Percentiles rank a stretch among this genome's conserved stretches.
These are phyloP conservation scores for Trichophyton equinum DNA, from an alignment of 2,329 filamentous ascomycete species.

Conservation along the genomic window DNA sequence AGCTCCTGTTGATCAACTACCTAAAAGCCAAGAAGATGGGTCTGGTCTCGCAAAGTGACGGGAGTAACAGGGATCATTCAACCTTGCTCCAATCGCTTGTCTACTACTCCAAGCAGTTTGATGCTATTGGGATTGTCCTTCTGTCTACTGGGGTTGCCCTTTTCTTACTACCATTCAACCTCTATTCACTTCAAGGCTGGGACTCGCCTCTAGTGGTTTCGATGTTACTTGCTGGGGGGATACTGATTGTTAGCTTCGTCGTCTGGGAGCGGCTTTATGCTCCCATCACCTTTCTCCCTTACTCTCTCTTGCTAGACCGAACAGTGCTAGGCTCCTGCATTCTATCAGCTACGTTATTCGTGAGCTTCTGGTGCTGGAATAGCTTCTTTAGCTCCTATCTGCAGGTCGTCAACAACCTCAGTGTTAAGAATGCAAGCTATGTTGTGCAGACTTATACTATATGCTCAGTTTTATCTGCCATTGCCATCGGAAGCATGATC, in stretches of 20 bases:
- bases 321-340: slow-evolving; percentile 41
- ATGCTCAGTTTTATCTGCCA: slow-evolving; percentile 26
- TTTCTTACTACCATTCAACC: slow-evolving; percentile 21
- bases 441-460: slow-evolving; percentile 37
- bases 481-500: slow-evolving; percentile 22
- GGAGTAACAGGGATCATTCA: slow-evolving; percentile 2
- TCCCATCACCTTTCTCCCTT: slow-evolving; percentile 42
- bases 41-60: slow-evolving; percentile 5
- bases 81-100: slow-evolving; percentile 11
- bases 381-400: slow-evolving; percentile 42
- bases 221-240: slow-evolving; percentile 42
- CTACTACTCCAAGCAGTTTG: slow-evolving; percentile 16
- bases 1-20: slow-evolving; percentile 42
- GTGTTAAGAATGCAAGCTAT: slow-evolving; percentile 31
- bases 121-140: slow-evolving; percentile 21
- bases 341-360: slow-evolving; percentile 31
- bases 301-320: slow-evolving; percentile 36
- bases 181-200: slow-evolving; percentile 15
- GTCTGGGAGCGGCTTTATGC: slow-evolving; percentile 43
- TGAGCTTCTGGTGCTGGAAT: slow-evolving; percentile 34
- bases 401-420: slow-evolving; percentile 38
- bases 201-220: slow-evolving; percentile 24
- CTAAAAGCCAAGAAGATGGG: slow-evolving; percentile 39
- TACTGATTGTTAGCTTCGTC: slow-evolving; percentile 41
- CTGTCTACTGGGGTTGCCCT: slow-evolving; percentile 20